phyloP scores from a whole-genome alignment of 768 basidiomycete species.

The Mycena olivaceomarginata region DNA sequence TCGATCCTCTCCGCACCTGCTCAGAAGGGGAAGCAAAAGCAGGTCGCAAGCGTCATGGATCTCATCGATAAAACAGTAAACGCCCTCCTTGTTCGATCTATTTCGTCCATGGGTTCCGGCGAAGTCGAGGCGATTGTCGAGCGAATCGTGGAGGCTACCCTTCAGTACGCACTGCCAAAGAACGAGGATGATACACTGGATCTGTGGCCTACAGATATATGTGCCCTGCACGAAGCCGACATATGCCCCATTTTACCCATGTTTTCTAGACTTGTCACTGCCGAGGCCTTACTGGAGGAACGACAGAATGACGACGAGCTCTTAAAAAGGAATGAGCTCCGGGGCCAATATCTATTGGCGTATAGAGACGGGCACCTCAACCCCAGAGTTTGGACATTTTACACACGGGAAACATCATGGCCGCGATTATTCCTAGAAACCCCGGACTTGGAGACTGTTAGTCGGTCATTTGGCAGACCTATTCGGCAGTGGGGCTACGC shows the following conservation, averaged over 20 bases:
- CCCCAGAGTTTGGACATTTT: constrained; percentile 77
- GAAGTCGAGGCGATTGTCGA: constrained; percentile 82
- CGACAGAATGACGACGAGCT: constrained; percentile 52
- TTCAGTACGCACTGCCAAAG: constrained; percentile 87
- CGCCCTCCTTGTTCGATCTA: constrained; percentile 70
- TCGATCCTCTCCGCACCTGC: constrained; percentile 70
- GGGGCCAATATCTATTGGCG: constrained; percentile 74
- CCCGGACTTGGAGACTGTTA: constrained; percentile 83
- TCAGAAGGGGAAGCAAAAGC: constrained; percentile 69
- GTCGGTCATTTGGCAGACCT: constrained; percentile 76
- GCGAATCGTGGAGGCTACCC: constrained; percentile 81
- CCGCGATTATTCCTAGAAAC: constrained; percentile 85
- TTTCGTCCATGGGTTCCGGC: constrained; percentile 70
- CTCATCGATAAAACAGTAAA: constrained; percentile 83
- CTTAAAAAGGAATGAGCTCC: constrained; percentile 58
- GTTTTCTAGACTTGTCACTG: constrained; percentile 68
- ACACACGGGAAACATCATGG: constrained; percentile 79
- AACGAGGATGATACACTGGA: constrained; percentile 64
- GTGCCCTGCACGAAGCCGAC: constrained; percentile 76
- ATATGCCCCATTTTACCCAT: constrained; percentile 73
- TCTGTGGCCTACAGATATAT: constrained; percentile 75
- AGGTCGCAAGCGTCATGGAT: constrained; percentile 83
- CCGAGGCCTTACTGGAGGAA: constrained; percentile 51
- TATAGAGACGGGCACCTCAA: constrained; percentile 77
- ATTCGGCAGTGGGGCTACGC: constrained; percentile 82